These are phyloP conservation scores for Penicillium sp. DNA, from an alignment of 2,329 filamentous ascomycete species.

Conservation along the genomic window DNA sequence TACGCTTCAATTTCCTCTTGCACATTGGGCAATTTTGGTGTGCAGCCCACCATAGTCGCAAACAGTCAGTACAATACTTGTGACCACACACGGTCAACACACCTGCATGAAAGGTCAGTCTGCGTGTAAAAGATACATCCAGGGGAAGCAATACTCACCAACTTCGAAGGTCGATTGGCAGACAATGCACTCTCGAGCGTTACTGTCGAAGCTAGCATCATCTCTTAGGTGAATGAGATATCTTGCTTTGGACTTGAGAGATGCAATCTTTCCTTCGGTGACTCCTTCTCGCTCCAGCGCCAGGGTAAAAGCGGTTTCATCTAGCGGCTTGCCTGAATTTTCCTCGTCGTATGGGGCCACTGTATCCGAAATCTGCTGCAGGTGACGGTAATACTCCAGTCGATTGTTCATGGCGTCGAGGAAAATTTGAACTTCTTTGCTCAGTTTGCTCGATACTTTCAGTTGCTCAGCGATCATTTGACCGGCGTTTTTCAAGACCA, in stretches of 20 bases:
- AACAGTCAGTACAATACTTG: slow-evolving; percentile 86
- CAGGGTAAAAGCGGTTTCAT: slow-evolving; percentile 48
- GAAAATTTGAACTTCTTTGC: slow-evolving; percentile 72
- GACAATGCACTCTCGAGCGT: slow-evolving; percentile 74
- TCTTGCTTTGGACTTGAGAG: slow-evolving; percentile 69
- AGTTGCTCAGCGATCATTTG: slow-evolving; percentile 53
- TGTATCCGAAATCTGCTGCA: slow-evolving; percentile 87
- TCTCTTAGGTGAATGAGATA: slow-evolving; percentile 66
- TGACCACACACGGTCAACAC: slow-evolving; percentile 79
- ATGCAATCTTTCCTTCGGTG: slow-evolving; percentile 59
- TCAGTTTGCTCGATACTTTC: slow-evolving; percentile 51
- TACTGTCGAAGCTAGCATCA: slow-evolving; percentile 62
- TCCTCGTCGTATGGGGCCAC: slow-evolving; percentile 71
- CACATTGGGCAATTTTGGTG: slow-evolving; percentile 81
- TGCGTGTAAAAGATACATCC: neutral
- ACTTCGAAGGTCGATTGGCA: slow-evolving; percentile 74
- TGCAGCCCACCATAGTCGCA: slow-evolving; percentile 72
- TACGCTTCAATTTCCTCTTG: slow-evolving; percentile 64
- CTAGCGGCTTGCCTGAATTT: slow-evolving; percentile 56
- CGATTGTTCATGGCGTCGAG: slow-evolving; percentile 78
- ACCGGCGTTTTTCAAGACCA: slow-evolving; percentile 62
- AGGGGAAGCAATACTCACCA: slow-evolving; percentile 59
- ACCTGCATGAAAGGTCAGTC: slow-evolving; percentile 27
- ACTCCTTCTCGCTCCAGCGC: slow-evolving; percentile 51
- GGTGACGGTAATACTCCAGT: slow-evolving; percentile 83